These are phyloP conservation scores for Prunella vulgaris DNA, from an alignment of 257 asterid genomes.

Conservation along the genomic window DNA sequence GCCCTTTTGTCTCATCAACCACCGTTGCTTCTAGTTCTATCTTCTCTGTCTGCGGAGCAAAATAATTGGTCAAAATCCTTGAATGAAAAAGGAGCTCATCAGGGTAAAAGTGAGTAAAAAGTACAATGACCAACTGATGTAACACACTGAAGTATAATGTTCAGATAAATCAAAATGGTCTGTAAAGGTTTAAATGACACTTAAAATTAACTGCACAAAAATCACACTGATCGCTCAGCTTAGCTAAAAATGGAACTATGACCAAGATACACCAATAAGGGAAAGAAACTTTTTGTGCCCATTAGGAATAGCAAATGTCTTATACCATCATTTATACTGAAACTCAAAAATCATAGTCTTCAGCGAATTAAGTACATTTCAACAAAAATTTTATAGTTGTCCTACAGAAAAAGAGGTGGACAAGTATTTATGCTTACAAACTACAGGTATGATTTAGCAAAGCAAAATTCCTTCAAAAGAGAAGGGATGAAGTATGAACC, in stretches of 20 bases:
- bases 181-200: constrained; percentile 12
- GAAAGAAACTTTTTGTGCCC: neutral
- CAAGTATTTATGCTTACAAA: neutral
- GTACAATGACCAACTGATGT: constrained; percentile 1
- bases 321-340: neutral
- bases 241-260: neutral
- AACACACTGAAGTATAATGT: neutral
- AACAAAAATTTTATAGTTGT: constrained; percentile 4
- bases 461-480: constrained; percentile 24
- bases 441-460: neutral
- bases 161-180: constrained; percentile 7
- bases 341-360: constrained; percentile 7
- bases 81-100: constrained; percentile 3
- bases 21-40: constrained; percentile 97
- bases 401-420: constrained; percentile 3
- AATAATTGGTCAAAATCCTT: constrained; percentile 16
- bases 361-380: neutral
- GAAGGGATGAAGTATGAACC: constrained; percentile 42
- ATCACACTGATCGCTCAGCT: neutral
- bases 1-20: constrained; percentile 94
- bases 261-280: constrained; percentile 4
- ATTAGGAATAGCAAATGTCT: neutral
- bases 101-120: neutral
- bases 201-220: neutral
- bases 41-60: constrained; percentile 72